Base-by-base conservation (phyloP, 2,329 filamentous ascomycete species). In the Pseudocercospora vitis region DNA sequence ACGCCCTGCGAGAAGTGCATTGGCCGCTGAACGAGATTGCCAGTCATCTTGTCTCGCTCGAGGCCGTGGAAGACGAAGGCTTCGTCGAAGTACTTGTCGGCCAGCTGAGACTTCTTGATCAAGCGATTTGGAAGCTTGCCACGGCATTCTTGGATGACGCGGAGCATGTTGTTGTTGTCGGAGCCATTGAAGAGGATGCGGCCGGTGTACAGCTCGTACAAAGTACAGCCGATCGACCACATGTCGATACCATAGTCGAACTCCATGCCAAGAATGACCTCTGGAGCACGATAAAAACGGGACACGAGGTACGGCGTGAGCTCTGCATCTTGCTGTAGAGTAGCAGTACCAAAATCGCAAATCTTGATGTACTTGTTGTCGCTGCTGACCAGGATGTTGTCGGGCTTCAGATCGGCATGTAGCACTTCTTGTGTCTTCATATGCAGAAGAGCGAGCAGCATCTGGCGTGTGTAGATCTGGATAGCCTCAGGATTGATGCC, bases 121-220 rank as follows among this genome's bases (percentile, higher is more conserved):
- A 96, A 79, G 72, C 96, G 96, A 42, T 88, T 84, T 24, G 89
- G 91, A 59, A 96, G 86, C 72, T 91, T 95, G 66, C 94, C 94
- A 44, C 95, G 86, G 64, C 92, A 91, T 70, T 99, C 92, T 85
- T 96, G 95, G 64, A 99, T 96, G 16, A 88, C 86, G 59, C 89
- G 88, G 56, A 99, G 82, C 94, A 99, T 99, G 75, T 96, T 91
- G 69, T 99, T 99, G 77, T 99, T 99, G 74, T 89, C 94, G 60
- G 89, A 84, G 55, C 94, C 94, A 1, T 90, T 91, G 71, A 99
- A 99, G 26, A 99, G 79, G 53, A 99, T 97, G 71, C 96, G 96
- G 67, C 94, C 94, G 0, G 94, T 97, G 76, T 95, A 97, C 33
- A 99, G 79, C 74, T 99, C 94, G 71, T 95, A 99, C 24, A 97